A percentile compares a stretch with the other conserved stretches of the same genome.
Evolutionary conservation across 345 rosid species (phyloP).

Genomic region (Camelina hispida): DNA sequence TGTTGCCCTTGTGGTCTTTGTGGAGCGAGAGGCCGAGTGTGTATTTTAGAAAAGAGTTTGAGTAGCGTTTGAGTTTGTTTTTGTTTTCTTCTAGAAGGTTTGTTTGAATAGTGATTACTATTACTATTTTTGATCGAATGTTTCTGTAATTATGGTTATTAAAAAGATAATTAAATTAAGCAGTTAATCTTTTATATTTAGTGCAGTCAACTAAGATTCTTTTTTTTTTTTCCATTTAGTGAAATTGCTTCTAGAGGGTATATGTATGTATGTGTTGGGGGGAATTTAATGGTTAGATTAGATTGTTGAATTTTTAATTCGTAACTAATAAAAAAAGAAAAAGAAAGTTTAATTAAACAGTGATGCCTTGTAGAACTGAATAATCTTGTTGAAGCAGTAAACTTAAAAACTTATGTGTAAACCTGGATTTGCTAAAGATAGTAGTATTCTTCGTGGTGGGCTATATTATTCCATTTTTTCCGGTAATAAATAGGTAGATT

Average conservation of each 20-base stretch:
- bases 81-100: neutral
- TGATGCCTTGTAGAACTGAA: neutral
- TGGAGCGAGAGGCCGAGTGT: too few relatives aligned
- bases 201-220: neutral
- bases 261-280: neutral
- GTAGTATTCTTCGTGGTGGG: neutral
- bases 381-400: neutral
- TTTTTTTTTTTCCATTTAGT: neutral
- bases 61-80: neutral
- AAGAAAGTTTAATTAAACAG: neutral
- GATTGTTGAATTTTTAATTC: neutral
- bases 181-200: neutral
- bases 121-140: slow-evolving; percentile 11
- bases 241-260: neutral
- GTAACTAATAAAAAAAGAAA: neutral
- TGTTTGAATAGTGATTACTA: neutral
- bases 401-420: neutral
- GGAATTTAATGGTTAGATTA: neutral
- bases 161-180: neutral
- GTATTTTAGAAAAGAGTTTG: too few relatives aligned
- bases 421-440: neutral
- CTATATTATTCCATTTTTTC: neutral
- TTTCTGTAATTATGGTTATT: neutral
- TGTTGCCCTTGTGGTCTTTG: too few relatives aligned
- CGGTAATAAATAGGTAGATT: neutral